Base-by-base conservation (phyloP, 75 land plant species). In the Chamaecyparis obtusa region DNA sequence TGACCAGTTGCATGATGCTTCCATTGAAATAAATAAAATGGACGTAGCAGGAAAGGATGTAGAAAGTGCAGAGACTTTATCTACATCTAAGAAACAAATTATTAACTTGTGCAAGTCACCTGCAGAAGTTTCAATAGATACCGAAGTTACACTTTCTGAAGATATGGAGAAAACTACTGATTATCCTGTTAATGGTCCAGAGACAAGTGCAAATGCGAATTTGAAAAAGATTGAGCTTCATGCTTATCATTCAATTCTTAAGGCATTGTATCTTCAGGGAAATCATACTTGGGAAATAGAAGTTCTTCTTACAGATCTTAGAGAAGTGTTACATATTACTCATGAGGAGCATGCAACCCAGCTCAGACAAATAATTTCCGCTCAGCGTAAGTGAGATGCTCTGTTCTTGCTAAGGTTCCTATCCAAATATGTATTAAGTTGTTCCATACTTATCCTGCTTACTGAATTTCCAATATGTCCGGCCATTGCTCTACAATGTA, bases 311-410 rank as follows among this genome's bases (percentile, higher is more conserved):
- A 84, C 71, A 33, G 85, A 84, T 49, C 39, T 84, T 35, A 32
- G 71, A 27, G 77, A 36, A 33, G 85, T 56, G 37, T 71, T 84
- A 19, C 69, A 56, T 35, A 33, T 84, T 19, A 84, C 21, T 84
- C 72, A 84, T 54, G 85, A 84, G 56, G 85, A 84, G 56, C 85
- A 84, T 7, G 56, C 85, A 16, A 84, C 30, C 6, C 69, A 84
- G 69, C 69, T 84, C 24, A 84, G n/a, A 56, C 5, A 43, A 13
- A 84, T 84, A 35, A 55, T 19, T 27, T 84, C 72, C 19, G 39
- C 15, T 33, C 0, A 84, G 54, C 35, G 57, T 55, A 43, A 81
- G 10, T 81, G 83, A 46, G 51, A 9, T 43, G 5, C 33, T 46
- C 33, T 81, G 0, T 24, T 19, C 2, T 44, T 9, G 30, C n/a